phyloP scores from a whole-genome alignment of 352 stramenopile species.

The Globisporangium apiculatum region DNA sequence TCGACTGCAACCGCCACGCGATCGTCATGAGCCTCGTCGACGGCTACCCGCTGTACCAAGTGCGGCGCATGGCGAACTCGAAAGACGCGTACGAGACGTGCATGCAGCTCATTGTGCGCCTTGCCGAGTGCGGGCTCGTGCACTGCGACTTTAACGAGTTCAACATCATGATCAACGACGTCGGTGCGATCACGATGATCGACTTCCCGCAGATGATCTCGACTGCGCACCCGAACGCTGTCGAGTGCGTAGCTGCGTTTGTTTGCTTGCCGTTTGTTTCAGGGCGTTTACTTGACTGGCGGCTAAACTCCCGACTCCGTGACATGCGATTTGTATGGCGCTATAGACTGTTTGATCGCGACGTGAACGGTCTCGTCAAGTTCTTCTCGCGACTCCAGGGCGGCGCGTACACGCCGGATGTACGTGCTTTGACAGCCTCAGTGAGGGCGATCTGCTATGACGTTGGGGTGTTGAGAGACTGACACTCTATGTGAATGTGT shows the following conservation, averaged over 20 bases:
- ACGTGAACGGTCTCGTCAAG: conserved; percentile 95
- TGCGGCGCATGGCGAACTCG: conserved; percentile 89
- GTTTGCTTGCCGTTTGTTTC: too few species aligned
- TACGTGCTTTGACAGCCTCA: conserved; percentile 33
- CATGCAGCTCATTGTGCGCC: conserved; percentile 94
- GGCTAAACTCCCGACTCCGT: too few species aligned
- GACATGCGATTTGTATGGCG: background rate
- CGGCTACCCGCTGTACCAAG: conserved; percentile 94
- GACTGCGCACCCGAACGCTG: conserved; percentile 96
- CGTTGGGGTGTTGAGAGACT: conserved; percentile 1
- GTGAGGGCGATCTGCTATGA: conserved; percentile 9
- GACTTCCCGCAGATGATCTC: conserved; percentile 99
- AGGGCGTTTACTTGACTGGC: conserved; percentile 2
- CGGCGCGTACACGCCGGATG: conserved; percentile 75
- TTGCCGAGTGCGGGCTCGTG: conserved; percentile 96
- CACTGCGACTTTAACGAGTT: conserved; percentile 99
- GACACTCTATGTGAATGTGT: conserved; percentile 4
- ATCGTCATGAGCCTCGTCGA: conserved; percentile 97
- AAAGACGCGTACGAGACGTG: conserved; percentile 93
- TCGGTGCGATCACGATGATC: conserved; percentile 97
- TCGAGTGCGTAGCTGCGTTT: conserved; percentile 73
- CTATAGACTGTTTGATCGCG: conserved; percentile 86
- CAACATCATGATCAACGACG: conserved; percentile 98
- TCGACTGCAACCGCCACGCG: conserved; percentile 97
- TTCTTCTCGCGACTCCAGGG: conserved; percentile 90